Conservation (phyloP, 2,329 filamentous ascomycete genomes). For the Aspergillus pseudonomiae region DNA sequence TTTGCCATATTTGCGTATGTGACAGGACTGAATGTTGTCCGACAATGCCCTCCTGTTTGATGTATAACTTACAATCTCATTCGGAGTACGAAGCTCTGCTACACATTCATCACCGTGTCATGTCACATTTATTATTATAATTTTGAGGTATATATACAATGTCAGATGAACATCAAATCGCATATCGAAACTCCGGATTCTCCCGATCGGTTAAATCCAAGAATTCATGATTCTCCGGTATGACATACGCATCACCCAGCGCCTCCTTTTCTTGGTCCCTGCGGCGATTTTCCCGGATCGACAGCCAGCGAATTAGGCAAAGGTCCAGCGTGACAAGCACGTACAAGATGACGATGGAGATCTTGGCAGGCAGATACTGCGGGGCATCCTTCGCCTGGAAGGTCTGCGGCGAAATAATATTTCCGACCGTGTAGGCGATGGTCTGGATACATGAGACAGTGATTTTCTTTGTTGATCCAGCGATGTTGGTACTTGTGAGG, state of each 20-base stretch:
- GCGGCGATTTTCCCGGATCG: slow-evolving; percentile 31
- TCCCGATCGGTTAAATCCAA: slow-evolving; percentile 31
- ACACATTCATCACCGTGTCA: not conserved
- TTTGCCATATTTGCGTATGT: not conserved
- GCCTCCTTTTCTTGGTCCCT: slow-evolving; percentile 31
- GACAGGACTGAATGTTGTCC: not conserved
- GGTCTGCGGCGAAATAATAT: slow-evolving; percentile 48
- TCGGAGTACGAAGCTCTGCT: not conserved
- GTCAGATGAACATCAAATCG: slow-evolving; percentile 13
- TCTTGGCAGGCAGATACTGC: slow-evolving; percentile 32
- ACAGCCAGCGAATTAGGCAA: slow-evolving; percentile 33
- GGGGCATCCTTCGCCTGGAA: slow-evolving; percentile 42
- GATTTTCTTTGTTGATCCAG: slow-evolving; percentile 42
- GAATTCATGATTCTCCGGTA: slow-evolving; percentile 39
- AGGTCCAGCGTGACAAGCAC: slow-evolving; percentile 34
- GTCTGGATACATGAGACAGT: slow-evolving; percentile 38
- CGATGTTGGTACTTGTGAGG: slow-evolving; percentile 40
- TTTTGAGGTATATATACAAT: not conserved
- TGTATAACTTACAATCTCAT: not conserved
- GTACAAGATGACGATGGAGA: slow-evolving; percentile 32
- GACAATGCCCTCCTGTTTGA: too few species aligned
- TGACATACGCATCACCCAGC: slow-evolving; percentile 24
- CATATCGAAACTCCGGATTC: slow-evolving; percentile 30
- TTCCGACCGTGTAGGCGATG: slow-evolving; percentile 44
- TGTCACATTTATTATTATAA: not conserved